Evolutionary conservation across 352 stramenopile species (phyloP), one percentile per base, ranked within the genome.

Genomic region (Pythium graminicola): DNA sequence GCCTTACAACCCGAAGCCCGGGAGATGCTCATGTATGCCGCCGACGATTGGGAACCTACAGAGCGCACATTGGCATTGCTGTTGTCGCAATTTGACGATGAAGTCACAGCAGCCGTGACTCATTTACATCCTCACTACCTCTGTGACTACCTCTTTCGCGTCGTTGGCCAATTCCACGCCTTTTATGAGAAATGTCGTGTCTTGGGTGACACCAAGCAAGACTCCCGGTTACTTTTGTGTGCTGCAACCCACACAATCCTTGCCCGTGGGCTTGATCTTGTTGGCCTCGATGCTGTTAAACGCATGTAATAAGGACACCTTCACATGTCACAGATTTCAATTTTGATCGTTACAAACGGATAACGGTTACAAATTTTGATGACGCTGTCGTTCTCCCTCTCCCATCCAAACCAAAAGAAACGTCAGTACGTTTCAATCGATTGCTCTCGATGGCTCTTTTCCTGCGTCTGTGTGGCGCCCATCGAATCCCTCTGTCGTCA

Each of bases 141-240:
- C 48, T 89, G 80, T 62, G 80, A 90, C 55, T 93, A 91, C 51
- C 57, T 93, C 20, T 93, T 88, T 64, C 76, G 80, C 44, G 67
- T 93, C 40, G 76, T 77, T 19, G 69, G 65, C 47, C 72, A 88
- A 24, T 91, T 93, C 63, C 82, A 93, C 58, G 59, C 62, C 16
- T 93, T 93, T 41, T 91, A 91, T 45, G 80, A 91, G 60, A 72
- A 81, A 24, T 93, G 82, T 52, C 80, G 75, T 17, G 82, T 93
- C 31, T 50, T 89, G 31, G 60, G 75, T 26, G 70, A 86, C 39
- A 52, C 70, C n/a, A 68, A 72, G 29, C 73, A 89, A 51, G 72
- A 86, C 39, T 76, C 66, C 35, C 76, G 82, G 14, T 65, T 93
- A 16, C 38, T 89, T 54, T 65, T 93, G 2, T 93, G 82, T 33